Conservation (phyloP, 2,329 filamentous ascomycete genomes). For the Cercospora sojina region DNA sequence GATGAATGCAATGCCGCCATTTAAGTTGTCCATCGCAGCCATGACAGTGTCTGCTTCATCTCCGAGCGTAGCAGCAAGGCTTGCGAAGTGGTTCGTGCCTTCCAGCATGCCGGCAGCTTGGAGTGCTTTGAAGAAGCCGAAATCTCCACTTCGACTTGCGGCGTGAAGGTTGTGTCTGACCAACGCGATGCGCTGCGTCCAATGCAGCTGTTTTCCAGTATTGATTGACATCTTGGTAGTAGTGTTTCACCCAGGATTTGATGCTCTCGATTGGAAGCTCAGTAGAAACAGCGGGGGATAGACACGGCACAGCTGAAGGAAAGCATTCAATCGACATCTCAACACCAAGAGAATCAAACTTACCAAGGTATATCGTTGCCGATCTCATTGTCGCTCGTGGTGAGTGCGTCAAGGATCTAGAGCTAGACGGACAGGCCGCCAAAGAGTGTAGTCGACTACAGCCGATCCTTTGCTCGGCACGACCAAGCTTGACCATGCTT, state of each 20-base stretch:
- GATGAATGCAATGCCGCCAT: constrained; percentile 47
- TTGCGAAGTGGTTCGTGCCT: constrained; percentile 48
- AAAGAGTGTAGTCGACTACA: constrained; percentile 22
- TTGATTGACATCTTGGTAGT: constrained; percentile 26
- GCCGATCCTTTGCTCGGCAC: constrained; percentile 10
- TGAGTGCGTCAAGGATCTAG: constrained; percentile 14
- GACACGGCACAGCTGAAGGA: constrained; percentile 5
- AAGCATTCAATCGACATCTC: constrained; percentile 10
- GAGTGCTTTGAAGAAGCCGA: constrained; percentile 49
- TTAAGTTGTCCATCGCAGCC: constrained; percentile 48
- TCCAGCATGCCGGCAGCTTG: constrained; percentile 47
- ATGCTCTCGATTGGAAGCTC: background rate
- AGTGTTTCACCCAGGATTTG: background rate
- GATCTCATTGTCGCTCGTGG: constrained; percentile 24
- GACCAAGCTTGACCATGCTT: constrained; percentile 16
- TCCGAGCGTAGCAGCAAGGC: constrained; percentile 42
- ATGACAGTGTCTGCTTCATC: constrained; percentile 46
- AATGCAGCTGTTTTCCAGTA: constrained; percentile 43
- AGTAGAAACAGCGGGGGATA: constrained; percentile 11
- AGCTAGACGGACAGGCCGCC: constrained; percentile 21
- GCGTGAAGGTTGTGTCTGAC: constrained; percentile 48
- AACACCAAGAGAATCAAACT: constrained; percentile 8
- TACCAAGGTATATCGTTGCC: constrained; percentile 21
- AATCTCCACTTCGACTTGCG: constrained; percentile 46
- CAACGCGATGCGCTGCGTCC: constrained; percentile 48